phyloP scores from a whole-genome alignment of 306 rosid species.

The Geum urbanum region DNA sequence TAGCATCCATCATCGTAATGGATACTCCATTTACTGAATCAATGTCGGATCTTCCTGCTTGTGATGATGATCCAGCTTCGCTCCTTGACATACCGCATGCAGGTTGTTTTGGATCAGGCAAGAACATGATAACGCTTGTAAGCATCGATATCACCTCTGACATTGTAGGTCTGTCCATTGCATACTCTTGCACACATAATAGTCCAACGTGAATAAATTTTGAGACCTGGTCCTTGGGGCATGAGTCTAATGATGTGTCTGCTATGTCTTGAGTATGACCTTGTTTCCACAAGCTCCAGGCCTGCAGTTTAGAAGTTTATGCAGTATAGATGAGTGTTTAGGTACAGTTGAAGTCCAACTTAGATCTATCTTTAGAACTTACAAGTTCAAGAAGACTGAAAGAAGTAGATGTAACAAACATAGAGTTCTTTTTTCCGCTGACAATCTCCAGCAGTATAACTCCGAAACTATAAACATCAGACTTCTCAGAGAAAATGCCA shows the following conservation, averaged over 20 bases:
- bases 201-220: conserved; percentile 26
- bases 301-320: conserved; percentile 15
- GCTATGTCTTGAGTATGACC: conserved; percentile 8
- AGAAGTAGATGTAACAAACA: conserved; percentile 1
- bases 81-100: conserved; percentile 4
- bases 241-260: conserved; percentile 19
- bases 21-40: conserved; percentile 20
- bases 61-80: conserved; percentile 23
- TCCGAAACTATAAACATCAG: conserved; percentile 30
- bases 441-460: conserved; percentile 26
- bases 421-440: conserved; percentile 26
- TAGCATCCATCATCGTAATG: conserved; percentile 24
- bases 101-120: conserved; percentile 30
- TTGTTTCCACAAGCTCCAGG: conserved; percentile 27
- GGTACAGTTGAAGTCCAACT: background rate
- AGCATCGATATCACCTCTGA: conserved; percentile 29
- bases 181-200: conserved; percentile 29
- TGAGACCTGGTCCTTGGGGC: conserved; percentile 16
- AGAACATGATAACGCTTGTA: conserved; percentile 13
- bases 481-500: conserved; percentile 30
- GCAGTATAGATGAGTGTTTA: background rate
- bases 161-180: conserved; percentile 28
- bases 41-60: conserved; percentile 8
- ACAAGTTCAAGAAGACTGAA: conserved; percentile 26
- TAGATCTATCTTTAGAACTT: background rate